Evolutionary conservation across 2,329 filamentous ascomycete species (phyloP), one percentile per base, ranked within the genome.

Genomic region (Sporothrix curviconia): DNA sequence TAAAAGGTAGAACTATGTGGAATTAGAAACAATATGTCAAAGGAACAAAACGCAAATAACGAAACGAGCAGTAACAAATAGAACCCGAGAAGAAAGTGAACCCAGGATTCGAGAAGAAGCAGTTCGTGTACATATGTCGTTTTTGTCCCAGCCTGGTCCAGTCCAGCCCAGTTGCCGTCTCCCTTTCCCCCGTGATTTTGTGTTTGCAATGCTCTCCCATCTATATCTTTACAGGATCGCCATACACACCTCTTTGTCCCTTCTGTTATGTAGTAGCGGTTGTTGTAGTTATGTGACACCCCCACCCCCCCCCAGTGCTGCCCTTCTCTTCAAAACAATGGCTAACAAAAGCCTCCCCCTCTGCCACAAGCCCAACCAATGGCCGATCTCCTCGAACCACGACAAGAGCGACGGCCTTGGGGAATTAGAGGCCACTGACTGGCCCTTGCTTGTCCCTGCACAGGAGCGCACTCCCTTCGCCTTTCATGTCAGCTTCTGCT

Each of bases 401-500:
- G n/a, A n/a, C n/a, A n/a, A n/a, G n/a, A n/a, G n/a, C n/a, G n/a
- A n/a, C n/a, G n/a, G n/a, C n/a, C n/a, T n/a, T n/a, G n/a, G n/a
- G n/a, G n/a, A n/a, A n/a, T n/a, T n/a, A n/a, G n/a, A n/a, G n/a
- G n/a, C n/a, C n/a, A n/a, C n/a, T n/a, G n/a, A n/a, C n/a, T n/a
- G n/a, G n/a, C n/a, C n/a, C n/a, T n/a, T n/a, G n/a, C n/a, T n/a
- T 32, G 6, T 32, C 28, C 28, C 28, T 32, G 28, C 6, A 11
- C 28, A 32, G n/a, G n/a, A 32, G 11, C 6, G 28, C 28, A 32
- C 11, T 17, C 14, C 4, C 7, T 3, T 19, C 8, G 25, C 15
- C 39, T 3, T 17, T 74, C 83, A 99, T 60, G 94, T 97, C 71
- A 99, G 85, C 82, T 99, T 99, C 79, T 97, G 92, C 82, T 99